Conservation (phyloP, 1,284 basidiomycete species). For the Puccinia coronata region DNA sequence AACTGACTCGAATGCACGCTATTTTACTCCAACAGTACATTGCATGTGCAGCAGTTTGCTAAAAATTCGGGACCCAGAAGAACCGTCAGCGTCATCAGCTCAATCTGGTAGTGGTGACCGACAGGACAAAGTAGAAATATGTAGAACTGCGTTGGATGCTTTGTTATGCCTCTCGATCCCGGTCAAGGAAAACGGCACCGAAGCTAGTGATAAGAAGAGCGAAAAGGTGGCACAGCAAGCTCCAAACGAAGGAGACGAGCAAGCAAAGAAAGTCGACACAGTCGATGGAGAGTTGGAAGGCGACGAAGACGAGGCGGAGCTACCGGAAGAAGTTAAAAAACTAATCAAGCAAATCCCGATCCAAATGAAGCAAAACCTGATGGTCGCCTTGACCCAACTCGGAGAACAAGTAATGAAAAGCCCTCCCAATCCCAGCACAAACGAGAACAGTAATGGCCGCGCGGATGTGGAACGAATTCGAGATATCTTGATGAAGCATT, state of each 20-base stretch:
- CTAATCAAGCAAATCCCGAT: conserved; percentile 8
- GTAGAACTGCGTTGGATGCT: not conserved
- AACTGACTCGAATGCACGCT: not conserved
- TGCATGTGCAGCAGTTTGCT: conserved; percentile 25
- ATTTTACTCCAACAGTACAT: not conserved
- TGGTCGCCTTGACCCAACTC: not conserved
- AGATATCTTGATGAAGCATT: not conserved
- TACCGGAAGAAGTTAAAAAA: conserved; percentile 1
- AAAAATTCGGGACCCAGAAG: not conserved
- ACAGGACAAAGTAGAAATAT: not conserved
- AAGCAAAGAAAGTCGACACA: not conserved
- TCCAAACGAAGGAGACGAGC: not conserved
- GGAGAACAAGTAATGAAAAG: conserved; percentile 15
- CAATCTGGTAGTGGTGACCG: not conserved
- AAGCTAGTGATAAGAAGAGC: not conserved
- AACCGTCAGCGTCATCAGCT: not conserved
- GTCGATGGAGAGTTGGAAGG: not conserved
- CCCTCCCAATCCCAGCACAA: not conserved
- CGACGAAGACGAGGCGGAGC: not conserved
- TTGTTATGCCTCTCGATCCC: conserved; percentile 35
- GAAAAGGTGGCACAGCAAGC: not conserved
- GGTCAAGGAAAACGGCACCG: not conserved
- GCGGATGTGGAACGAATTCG: not conserved
- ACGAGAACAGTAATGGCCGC: not conserved
- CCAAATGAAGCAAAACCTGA: conserved; percentile 26